A percentile compares a stretch with the other conserved stretches of the same genome.
Evolutionary conservation across 1,284 basidiomycete species (phyloP).

Genomic region (Thecaphora frezii): DNA sequence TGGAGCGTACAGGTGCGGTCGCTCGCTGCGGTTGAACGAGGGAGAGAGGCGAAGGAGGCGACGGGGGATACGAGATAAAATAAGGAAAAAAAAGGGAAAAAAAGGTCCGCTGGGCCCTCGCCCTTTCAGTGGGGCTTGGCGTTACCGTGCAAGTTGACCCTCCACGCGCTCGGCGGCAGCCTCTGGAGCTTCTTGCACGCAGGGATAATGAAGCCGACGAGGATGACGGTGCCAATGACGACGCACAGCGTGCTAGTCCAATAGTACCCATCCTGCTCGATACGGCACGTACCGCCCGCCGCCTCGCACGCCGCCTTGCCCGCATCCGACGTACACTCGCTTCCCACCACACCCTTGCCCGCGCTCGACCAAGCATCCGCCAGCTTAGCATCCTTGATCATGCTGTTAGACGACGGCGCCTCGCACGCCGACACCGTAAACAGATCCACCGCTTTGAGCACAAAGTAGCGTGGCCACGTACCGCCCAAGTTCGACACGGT

Average conservation of each 20-base stretch:
- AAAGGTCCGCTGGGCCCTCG: neutral
- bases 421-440: constrained; percentile 49
- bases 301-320: constrained; percentile 79
- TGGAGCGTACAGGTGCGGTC: no score
- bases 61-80: no score
- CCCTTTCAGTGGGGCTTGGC: constrained; percentile 7
- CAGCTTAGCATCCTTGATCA: constrained; percentile 26
- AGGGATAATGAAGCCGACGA: constrained; percentile 79
- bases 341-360: constrained; percentile 17
- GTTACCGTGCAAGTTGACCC: constrained; percentile 30
- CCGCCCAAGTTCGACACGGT: constrained; percentile 96
- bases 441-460: constrained; percentile 68
- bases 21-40: no score
- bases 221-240: constrained; percentile 70
- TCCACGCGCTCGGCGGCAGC: constrained; percentile 44
- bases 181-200: constrained; percentile 79
- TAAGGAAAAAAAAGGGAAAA: no score
- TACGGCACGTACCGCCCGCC: constrained; percentile 77
- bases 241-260: constrained; percentile 80
- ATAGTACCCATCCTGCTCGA: constrained; percentile 89
- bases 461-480: constrained; percentile 93
- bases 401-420: constrained; percentile 17
- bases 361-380: constrained; percentile 27
- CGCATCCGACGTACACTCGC: constrained; percentile 51
- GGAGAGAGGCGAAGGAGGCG: no score